Evolutionary conservation across 345 rosid genomes (phyloP), one percentile per base, ranked within the genome.

Genomic region (Trapa bicornis): DNA sequence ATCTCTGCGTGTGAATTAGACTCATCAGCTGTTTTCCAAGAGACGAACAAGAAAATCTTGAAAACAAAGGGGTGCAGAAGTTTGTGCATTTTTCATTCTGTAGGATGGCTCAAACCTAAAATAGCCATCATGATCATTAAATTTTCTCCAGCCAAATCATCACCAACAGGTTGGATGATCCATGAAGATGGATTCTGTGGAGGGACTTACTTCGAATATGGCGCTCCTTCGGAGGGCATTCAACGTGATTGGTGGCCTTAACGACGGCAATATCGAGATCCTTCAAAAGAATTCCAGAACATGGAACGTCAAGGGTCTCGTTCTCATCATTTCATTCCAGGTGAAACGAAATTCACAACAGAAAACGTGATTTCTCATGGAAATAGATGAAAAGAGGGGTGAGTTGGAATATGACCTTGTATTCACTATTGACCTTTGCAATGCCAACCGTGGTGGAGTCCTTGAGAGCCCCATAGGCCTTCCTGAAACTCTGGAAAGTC

Each of bases 371-470:
- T 41, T 41, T 41, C 11, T 47, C 16, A 22, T 22, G 53, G 14
- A 12, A 47, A 7, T 3, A 4, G 53, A 15, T 47, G 14, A 3
- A 47, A 47, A 6, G 56, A 45, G 62, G 37, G 37, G 8, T 38
- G 38, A 58, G 35, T 11, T 3, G 14, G 33, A 5, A 2, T 8
- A 0, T n/a, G 32, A 89, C 99, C 99, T 91, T 95, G 78, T 81
- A 91, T 72, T 91, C 99, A 64, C 97, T 95, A 65, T 95, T 91
- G 80, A 95, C 97, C 83, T 95, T 95, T 42, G 99, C 99, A 67
- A 95, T 90, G 70, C 99, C 99, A 63, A 95, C 99, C 81, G 68
- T 95, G 74, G 97, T 95, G 62, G 96, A 77, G 70, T 95, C 99
- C 78, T 95, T 95, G 63, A 95, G 92, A 6, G 96, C 99, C 17